Percentiles rank a stretch among this genome's conserved stretches.
Evolutionary conservation across 768 basidiomycete species (phyloP).

Genomic region (Sarcomyxa edulis): DNA sequence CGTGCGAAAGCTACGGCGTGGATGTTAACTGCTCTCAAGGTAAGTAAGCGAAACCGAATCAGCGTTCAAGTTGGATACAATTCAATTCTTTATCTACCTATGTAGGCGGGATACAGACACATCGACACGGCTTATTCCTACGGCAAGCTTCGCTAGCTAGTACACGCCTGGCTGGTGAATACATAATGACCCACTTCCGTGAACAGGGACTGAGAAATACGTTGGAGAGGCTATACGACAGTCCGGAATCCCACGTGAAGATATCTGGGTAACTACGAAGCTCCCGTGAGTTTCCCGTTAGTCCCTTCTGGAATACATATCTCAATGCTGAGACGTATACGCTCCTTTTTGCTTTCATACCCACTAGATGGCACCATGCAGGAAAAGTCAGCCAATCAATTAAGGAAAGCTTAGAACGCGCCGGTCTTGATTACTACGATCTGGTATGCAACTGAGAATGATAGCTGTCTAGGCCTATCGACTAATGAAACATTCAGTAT

Average conservation of each 20-base stretch:
- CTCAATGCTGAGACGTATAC: no score
- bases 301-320: no score
- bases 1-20: conserved; percentile 29
- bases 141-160: conserved; percentile 10
- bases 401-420: conserved; percentile 31
- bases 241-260: conserved; percentile 42
- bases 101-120: conserved; percentile 37
- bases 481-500: no score
- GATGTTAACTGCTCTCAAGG: conserved; percentile 35
- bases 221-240: conserved; percentile 40
- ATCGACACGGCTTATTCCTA: conserved; percentile 35
- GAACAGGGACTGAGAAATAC: conserved; percentile 29
- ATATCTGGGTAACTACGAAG: conserved; percentile 48
- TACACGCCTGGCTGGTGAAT: not conserved
- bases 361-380: conserved; percentile 30
- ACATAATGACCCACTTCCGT: not conserved
- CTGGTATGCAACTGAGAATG: conserved; percentile 20
- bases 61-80: not conserved
- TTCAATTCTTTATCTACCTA: conserved; percentile 1
- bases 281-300: conserved; percentile 24
- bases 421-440: conserved; percentile 44
- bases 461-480: not conserved
- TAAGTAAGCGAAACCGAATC: no score
- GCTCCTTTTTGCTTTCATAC: not conserved
- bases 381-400: conserved; percentile 32